Percentiles rank a stretch among this genome's conserved stretches.
These are phyloP conservation scores for Vitis hybrid DNA, from an alignment of 177 flowering plant genomes.

Conservation along the genomic window DNA sequence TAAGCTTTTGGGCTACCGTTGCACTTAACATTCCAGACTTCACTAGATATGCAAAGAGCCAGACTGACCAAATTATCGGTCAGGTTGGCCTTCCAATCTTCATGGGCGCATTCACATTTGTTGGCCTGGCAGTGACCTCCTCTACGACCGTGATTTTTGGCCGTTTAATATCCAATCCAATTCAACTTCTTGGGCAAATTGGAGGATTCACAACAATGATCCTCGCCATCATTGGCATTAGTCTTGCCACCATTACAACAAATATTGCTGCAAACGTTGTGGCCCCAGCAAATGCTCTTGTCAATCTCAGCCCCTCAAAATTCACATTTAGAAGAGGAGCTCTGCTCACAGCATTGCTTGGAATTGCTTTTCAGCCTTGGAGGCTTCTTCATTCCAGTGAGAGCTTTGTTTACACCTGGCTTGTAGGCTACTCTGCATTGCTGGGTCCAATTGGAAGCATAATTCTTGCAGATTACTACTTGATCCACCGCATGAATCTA, in stretches of 20 bases:
- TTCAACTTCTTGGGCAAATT: conserved; percentile 64
- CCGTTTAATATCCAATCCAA: conserved; percentile 69
- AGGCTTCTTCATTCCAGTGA: conserved; percentile 76
- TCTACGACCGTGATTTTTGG: conserved; percentile 81
- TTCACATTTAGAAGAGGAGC: conserved; percentile 82
- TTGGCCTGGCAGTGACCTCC: conserved; percentile 84
- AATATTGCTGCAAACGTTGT: conserved; percentile 92
- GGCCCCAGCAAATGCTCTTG: conserved; percentile 88
- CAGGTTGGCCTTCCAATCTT: conserved; percentile 81
- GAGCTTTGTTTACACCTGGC: conserved; percentile 92
- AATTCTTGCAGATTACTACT: conserved; percentile 67
- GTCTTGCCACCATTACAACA: conserved; percentile 81
- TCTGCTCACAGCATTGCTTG: conserved; percentile 66
- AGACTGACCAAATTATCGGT: conserved; percentile 78
- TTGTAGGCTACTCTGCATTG: conserved; percentile 81
- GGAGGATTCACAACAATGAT: conserved; percentile 52
- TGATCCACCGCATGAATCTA: conserved; percentile 42
- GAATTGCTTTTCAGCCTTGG: conserved; percentile 91
- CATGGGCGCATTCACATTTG: conserved; percentile 88
- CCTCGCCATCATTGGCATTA: conserved; percentile 70
- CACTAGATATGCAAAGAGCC: conserved; percentile 71
- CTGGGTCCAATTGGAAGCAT: conserved; percentile 89
- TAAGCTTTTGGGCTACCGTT: conserved; percentile 85
- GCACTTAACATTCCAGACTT: conserved; percentile 92
- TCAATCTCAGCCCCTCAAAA: conserved; percentile 68